These are phyloP conservation scores for Lanmaoa rubissima DNA, from an alignment of 768 basidiomycete genomes.

Conservation along the genomic window DNA sequence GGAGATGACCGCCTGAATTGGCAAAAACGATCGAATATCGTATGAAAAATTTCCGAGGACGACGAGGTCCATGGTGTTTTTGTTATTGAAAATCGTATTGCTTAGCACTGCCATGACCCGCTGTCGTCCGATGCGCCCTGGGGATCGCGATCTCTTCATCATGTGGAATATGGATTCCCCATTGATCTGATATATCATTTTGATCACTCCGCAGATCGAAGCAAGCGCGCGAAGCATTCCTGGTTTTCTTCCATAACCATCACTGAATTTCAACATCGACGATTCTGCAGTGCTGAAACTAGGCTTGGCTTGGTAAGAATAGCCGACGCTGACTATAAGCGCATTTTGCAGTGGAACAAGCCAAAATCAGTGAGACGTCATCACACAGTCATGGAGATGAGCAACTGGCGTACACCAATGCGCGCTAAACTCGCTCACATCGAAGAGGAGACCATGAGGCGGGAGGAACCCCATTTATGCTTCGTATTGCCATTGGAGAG, in stretches of 20 bases:
- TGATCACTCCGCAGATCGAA: slow-evolving; percentile 30
- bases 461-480: background rate
- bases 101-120: background rate
- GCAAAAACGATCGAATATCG: slow-evolving; percentile 10
- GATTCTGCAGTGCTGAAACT: slow-evolving; percentile 3
- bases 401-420: background rate
- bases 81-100: slow-evolving; percentile 1
- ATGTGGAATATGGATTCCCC: slow-evolving; percentile 4
- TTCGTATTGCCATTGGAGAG: slow-evolving; percentile 7
- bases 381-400: background rate
- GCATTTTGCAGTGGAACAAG: background rate
- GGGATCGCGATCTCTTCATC: slow-evolving; percentile 7
- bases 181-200: slow-evolving; percentile 17
- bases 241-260: slow-evolving; percentile 25
- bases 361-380: background rate
- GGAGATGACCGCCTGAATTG: slow-evolving; percentile 1
- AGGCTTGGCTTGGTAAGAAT: background rate
- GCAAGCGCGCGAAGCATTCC: slow-evolving; percentile 10
- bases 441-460: slow-evolving; percentile 18
- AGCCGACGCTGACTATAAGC: background rate
- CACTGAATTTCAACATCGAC: slow-evolving; percentile 23
- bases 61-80: slow-evolving; percentile 1
- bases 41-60: slow-evolving; percentile 27
- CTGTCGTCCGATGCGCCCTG: background rate
- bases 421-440: background rate